Evolutionary conservation across 345 rosid species (phyloP).

Genomic region (Eucalyptus microcorys): DNA sequence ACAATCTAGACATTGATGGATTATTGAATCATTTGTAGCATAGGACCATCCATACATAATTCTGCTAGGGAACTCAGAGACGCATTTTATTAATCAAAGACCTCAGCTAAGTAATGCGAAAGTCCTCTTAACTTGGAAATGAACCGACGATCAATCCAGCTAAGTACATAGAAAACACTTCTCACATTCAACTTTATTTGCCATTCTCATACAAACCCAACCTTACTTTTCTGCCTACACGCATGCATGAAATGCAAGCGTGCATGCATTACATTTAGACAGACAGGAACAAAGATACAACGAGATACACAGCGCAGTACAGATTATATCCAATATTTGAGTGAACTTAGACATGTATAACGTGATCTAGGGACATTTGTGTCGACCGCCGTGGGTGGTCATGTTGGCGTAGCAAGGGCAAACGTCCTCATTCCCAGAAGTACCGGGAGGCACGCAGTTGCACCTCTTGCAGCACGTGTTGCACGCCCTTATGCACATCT

Average conservation of each 20-base stretch:
- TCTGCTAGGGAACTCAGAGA: not conserved
- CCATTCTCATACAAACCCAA: not conserved
- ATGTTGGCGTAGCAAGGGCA: constrained; percentile 41
- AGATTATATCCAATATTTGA: not conserved
- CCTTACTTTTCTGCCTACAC: not conserved
- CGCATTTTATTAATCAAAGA: not conserved
- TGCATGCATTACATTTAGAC: not conserved
- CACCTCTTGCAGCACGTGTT: constrained; percentile 42
- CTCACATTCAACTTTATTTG: not conserved
- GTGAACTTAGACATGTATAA: not conserved
- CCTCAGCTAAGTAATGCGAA: not conserved
- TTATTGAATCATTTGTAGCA: not conserved
- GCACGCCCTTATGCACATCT: constrained; percentile 40
- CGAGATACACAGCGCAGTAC: not conserved
- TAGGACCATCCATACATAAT: not conserved
- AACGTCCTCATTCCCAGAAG: constrained; percentile 20
- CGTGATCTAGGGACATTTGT: constrained; percentile 26
- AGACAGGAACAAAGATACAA: not conserved
- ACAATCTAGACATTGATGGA: not conserved
- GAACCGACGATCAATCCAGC: not conserved
- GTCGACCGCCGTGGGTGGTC: constrained; percentile 29
- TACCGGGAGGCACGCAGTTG: constrained; percentile 45
- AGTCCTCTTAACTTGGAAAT: not conserved
- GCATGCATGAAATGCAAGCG: not conserved
- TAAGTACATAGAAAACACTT: not conserved